Conservation (phyloP, 2,329 filamentous ascomycete species). For the Ophiocordyceps sinensis region DNA sequence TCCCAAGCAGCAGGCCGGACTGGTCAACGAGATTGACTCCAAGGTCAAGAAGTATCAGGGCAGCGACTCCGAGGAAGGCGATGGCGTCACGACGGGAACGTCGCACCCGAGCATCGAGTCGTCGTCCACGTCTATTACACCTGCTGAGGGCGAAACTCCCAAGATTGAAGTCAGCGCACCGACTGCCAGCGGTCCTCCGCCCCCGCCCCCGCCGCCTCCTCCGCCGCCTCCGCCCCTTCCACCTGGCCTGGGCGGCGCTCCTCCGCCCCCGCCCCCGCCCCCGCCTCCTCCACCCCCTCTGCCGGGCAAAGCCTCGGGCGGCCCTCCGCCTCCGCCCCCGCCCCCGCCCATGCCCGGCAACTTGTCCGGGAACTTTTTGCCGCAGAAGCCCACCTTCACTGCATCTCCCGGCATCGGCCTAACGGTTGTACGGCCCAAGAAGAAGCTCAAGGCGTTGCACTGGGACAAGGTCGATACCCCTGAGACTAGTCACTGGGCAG, state of each 20-base stretch:
- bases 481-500: constrained; percentile 84
- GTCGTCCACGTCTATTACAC: constrained; percentile 52
- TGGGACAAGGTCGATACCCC: constrained; percentile 97
- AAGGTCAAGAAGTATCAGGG: constrained; percentile 62
- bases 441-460: constrained; percentile 98
- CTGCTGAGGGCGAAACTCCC: constrained; percentile 43
- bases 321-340: constrained; percentile 35
- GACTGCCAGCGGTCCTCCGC: constrained; percentile 4
- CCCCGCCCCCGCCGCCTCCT: constrained; percentile 23
- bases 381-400: constrained; percentile 42
- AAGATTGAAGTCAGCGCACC: constrained; percentile 43
- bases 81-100: constrained; percentile 55
- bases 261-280: constrained; percentile 24
- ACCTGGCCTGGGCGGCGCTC: constrained; percentile 21
- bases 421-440: constrained; percentile 80
- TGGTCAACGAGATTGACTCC: constrained; percentile 54
- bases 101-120: constrained; percentile 64
- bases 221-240: constrained; percentile 20
- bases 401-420: constrained; percentile 47
- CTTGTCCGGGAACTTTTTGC: constrained; percentile 63
- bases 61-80: constrained; percentile 56
- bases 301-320: constrained; percentile 13
- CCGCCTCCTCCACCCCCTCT: constrained; percentile 24
- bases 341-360: constrained; percentile 53
- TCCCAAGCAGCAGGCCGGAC: constrained; percentile 52